Evolutionary conservation across 192 early-diverging fungal genomes (phyloP), one percentile per base, ranked within the genome.

Genomic region (Coemansia umbellata): DNA sequence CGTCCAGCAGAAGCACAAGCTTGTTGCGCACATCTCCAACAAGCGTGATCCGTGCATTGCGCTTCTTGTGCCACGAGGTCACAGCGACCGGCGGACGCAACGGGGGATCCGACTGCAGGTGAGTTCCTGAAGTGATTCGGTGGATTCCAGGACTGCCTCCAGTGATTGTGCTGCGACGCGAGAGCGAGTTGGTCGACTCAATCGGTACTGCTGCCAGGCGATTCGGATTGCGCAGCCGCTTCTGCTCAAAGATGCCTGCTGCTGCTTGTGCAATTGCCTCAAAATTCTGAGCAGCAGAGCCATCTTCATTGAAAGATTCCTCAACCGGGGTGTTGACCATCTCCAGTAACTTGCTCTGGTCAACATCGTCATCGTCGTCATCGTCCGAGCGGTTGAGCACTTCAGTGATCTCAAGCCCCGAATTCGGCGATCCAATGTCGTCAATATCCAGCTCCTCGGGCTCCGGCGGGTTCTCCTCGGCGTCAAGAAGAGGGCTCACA

Each of bases 1-100:
- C 94, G 80, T 99, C 94, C 83, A 95, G 85, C 56, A 99, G 82
- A 60, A 99, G 88, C 51, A 86, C 90, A 24, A 87, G 80, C 58
- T 87, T 88, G 47, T 82, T 85, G 47, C 82, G 78, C 50, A 97
- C 95, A 64, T 98, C 87, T 37, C 95, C 97, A 7, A 98, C 93
- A 14, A 99, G 84, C 27, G 89, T 86, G 80, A 93, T 89, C 15
- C 80, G 72, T 14, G 84, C 75, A 13, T 61, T 68, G 56, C 69
- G 67, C 64, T 78, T 78, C 63, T 78, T 78, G 49, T 67, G 74
- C 74, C 74, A 78, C 37, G 73, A 76, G 36, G 73, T 76, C 58
- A 76, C 73, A 2, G 73, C 58, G 40, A 76, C 66, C 7, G 73
- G 73, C 5, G 66, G 73, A 1, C 66, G 57, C 62, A 69, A 35